Percentiles rank a stretch among this genome's conserved stretches.
Conservation (phyloP, 2,329 filamentous ascomycete genomes). For the Aspergillus novofumigatus region DNA sequence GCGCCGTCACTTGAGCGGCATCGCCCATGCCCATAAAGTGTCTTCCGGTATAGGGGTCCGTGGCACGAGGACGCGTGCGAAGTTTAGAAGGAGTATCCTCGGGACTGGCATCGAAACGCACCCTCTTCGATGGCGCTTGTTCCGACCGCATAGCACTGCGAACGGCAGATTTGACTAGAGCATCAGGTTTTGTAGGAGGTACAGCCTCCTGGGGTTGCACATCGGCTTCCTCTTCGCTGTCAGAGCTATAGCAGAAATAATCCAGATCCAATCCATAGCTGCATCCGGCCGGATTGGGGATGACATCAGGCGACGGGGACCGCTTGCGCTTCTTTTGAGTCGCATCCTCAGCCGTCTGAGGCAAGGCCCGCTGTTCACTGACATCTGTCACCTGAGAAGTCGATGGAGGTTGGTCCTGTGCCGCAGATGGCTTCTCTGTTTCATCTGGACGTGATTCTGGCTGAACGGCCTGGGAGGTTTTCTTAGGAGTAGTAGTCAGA, state of each 20-base stretch:
- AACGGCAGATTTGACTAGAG: slow-evolving; percentile 9
- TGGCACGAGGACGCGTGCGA: slow-evolving; percentile 18
- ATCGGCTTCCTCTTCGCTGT: slow-evolving; percentile 27
- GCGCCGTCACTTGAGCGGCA: not conserved
- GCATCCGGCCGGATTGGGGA: slow-evolving; percentile 38
- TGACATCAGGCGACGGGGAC: slow-evolving; percentile 36
- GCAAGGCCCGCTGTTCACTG: not conserved
- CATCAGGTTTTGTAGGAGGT: slow-evolving; percentile 5
- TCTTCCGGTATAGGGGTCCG: slow-evolving; percentile 19
- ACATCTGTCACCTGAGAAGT: slow-evolving; percentile 1
- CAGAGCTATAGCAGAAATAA: slow-evolving; percentile 34
- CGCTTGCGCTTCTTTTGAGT: slow-evolving; percentile 37
- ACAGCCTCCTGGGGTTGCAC: slow-evolving; percentile 5
- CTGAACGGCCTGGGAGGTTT: not conserved
- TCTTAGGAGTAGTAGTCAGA: slow-evolving; percentile 7
- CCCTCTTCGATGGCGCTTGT: slow-evolving; percentile 24
- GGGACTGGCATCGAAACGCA: slow-evolving; percentile 32
- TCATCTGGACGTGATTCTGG: not conserved
- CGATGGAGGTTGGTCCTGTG: slow-evolving; percentile 2
- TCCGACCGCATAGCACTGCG: slow-evolving; percentile 17
- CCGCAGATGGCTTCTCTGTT: not conserved
- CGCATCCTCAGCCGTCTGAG: not conserved
- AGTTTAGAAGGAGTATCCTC: slow-evolving; percentile 32
- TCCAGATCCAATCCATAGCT: slow-evolving; percentile 40
- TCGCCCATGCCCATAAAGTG: slow-evolving; percentile 20